These are phyloP conservation scores for Psilocybe azurescens DNA, from an alignment of 768 basidiomycete genomes.

Conservation along the genomic window DNA sequence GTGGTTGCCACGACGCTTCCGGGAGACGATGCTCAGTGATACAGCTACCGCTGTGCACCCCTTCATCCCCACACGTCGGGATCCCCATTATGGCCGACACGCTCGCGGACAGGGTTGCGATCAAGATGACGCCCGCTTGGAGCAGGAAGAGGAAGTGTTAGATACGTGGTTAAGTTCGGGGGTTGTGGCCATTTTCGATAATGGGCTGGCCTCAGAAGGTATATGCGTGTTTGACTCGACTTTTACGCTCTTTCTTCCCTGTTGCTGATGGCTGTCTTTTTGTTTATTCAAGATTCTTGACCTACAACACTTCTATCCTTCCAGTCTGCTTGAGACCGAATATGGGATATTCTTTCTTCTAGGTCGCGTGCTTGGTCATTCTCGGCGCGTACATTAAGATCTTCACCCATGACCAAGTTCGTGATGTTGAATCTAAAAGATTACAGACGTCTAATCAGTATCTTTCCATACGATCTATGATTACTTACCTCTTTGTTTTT, in stretches of 20 bases:
- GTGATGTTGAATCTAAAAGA: conserved; percentile 89
- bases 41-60: conserved; percentile 97
- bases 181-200: conserved; percentile 96
- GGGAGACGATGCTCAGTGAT: conserved; percentile 97
- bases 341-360: conserved; percentile 99
- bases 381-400: conserved; percentile 93
- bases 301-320: conserved; percentile 82
- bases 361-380: conserved; percentile 98
- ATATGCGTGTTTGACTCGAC: neutral
- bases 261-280: neutral
- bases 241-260: neutral
- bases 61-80: conserved; percentile 77
- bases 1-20: conserved; percentile 97
- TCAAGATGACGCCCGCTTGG: conserved; percentile 98
- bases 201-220: conserved; percentile 98
- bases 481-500: too few relatives aligned
- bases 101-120: conserved; percentile 94
- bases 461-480: too few relatives aligned
- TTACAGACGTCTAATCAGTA: too few relatives aligned
- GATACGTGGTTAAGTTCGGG: conserved; percentile 99
- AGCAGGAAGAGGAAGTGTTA: conserved; percentile 96
- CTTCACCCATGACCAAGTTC: conserved; percentile 97
- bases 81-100: conserved; percentile 89
- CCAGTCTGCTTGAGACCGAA: conserved; percentile 91
- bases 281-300: conserved; percentile 66